phyloP scores from a whole-genome alignment of 768 basidiomycete genomes.

The Rhodotorula babjevae region DNA sequence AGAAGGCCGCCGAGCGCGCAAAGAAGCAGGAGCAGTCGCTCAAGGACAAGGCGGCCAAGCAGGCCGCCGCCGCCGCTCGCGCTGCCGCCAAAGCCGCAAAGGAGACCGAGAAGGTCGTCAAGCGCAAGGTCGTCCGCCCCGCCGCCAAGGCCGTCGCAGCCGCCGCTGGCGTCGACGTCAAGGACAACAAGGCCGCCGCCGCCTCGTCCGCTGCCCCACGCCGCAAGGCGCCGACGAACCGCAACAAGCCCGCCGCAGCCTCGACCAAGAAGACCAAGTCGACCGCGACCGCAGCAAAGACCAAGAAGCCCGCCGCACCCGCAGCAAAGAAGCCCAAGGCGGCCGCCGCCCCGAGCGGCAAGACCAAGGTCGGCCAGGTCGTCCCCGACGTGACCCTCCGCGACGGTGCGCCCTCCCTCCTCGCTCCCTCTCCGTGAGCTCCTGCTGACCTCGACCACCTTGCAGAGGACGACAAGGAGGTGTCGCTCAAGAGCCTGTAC shows the following conservation, averaged over 20 bases:
- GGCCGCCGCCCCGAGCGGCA: constrained; percentile 25
- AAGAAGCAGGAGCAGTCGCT: background rate
- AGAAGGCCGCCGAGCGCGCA: constrained; percentile 3
- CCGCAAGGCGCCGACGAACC: constrained; percentile 1
- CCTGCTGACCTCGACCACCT: background rate
- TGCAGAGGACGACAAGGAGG: constrained; percentile 28
- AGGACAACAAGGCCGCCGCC: background rate
- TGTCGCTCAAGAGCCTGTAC: constrained; percentile 22
- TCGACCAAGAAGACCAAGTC: background rate
- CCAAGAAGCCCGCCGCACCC: background rate
- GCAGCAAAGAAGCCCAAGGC: constrained; percentile 17
- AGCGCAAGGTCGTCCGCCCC: background rate
- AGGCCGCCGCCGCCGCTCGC: background rate
- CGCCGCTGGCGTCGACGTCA: background rate
- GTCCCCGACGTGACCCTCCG: constrained; percentile 71
- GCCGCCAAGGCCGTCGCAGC: background rate
- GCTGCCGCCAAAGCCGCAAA: no score
- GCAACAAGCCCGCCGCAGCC: background rate
- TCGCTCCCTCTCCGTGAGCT: constrained; percentile 52
- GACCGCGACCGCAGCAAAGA: no score
- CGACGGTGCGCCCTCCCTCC: constrained; percentile 60
- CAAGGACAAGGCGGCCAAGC: no score
- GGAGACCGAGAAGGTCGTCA: background rate
- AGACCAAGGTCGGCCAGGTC: constrained; percentile 61
- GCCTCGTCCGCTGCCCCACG: no score